Evolutionary conservation across 768 basidiomycete genomes (phyloP), one percentile per base, ranked within the genome.

Genomic region (Termitomyces sp.): DNA sequence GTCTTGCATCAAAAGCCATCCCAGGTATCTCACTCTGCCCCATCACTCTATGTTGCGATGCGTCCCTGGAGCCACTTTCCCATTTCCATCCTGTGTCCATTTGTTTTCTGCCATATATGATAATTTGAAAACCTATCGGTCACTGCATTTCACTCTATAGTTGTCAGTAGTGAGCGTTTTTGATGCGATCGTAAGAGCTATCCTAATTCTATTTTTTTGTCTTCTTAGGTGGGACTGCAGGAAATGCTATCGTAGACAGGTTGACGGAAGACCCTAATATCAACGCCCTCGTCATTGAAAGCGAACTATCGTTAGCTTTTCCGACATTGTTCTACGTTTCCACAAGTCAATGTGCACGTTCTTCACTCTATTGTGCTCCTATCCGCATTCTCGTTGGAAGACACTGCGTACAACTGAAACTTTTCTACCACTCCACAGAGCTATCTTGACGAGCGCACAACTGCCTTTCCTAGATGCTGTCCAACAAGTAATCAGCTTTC

Each of bases 321-420:
- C 18, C 22, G 12, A 16, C 2, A 26, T 31, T 3, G 26, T 36
- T 34, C 34, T 39, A 41, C 24, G 22, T 36, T 16, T 13, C 16
- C 12, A 22, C 44, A 36, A 34, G 69, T 68, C 13, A 62, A 66
- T 51, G 56, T 61, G 46, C 64, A 57, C 29, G 63, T 66, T 9
- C 50, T 66, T n/a, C 46, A 66, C 18, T 56, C 61, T 4, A 58
- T 58, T 26, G 61, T 69, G 5, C 71, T 69, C 8, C 63, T 53
- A 48, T 65, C 63, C 47, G 55, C 37, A 16, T n/a, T 42, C 2
- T 55, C 20, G 2, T 51, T 64, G 15, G 47, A 42, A 22, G 29
- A 53, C 26, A 61, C 65, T 48, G 51, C 42, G 8, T 68, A 65
- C 51, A 68, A 70, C 49, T 73, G 70, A 69, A 72, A 71, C 46